Evolutionary conservation across 1,284 basidiomycete genomes (phyloP), one percentile per base, ranked within the genome.

Genomic region (Apiotrichum porosum): DNA sequence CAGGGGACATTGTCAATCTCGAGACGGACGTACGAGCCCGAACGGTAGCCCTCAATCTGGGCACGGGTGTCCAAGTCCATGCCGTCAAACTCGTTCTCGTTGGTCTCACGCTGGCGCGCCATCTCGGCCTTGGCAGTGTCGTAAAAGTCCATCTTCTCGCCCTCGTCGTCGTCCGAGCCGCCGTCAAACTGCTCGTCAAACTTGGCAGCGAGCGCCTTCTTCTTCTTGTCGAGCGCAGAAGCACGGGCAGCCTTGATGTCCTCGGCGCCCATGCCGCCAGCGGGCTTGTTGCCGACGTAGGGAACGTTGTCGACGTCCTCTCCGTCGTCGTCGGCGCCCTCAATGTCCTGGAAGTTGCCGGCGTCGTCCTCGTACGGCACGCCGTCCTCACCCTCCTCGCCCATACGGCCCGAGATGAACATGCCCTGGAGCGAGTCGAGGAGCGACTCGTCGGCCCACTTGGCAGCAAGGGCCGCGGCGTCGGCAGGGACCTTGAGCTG

Each of bases 131-230:
- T 98, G 70, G 89, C 85, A 68, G 86, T 82, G 44, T 86, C 83
- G 75, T 94, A 95, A 67, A 94, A 94, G 65, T 91, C 87, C 71
- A 83, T 74, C 62, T 85, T 84, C 19, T 57, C 69, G 10, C 61
- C 64, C 28, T 80, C 76, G 15, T 78, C 77, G 48, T 88, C 85
- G 51, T 87, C 86, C 1, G 88, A 86, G 39, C 37, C 51, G 63
- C 92, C 90, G 68, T 97, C 92, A 71, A 97, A 97, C 72, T 95
- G 87, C 65, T 92, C 88, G 75, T 98, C 89, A 68, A 97, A 97
- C 69, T 94, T 94, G 57, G 85, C 83, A 72, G 97, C 97, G 49
- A 97, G 79, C 1, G 81, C 83, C 60, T 86, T 89, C 75, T 97
- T 97, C 76, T 95, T 97, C 35, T 81, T 80, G 6, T 85, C 82